A percentile compares a stretch with the other conserved stretches of the same genome.
Evolutionary conservation across 257 asterid genomes (phyloP).

Genomic region (Prunella vulgaris): DNA sequence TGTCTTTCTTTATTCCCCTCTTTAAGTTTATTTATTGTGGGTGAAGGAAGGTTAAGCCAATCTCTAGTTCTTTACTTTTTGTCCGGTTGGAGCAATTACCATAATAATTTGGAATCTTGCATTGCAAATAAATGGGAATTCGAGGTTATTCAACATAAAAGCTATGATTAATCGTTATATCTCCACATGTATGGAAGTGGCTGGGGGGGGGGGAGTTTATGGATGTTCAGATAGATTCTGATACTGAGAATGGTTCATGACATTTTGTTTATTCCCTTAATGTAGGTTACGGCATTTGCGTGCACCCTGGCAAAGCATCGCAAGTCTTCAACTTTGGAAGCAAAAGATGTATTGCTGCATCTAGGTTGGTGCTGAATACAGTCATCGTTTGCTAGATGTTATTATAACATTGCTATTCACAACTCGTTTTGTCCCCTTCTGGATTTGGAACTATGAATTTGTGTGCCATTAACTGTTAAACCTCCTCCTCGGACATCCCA

Average conservation of each 20-base stretch:
- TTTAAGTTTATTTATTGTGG: background rate
- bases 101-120: background rate
- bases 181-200: background rate
- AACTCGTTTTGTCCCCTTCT: background rate
- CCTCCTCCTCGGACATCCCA: background rate
- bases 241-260: background rate
- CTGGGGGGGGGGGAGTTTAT: background rate
- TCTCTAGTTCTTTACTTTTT: background rate
- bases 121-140: conserved; percentile 1
- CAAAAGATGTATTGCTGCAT: conserved; percentile 89
- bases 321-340: conserved; percentile 82
- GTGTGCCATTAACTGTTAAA: background rate
- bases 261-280: conserved; percentile 8
- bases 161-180: background rate
- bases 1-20: background rate
- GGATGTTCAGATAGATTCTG: background rate
- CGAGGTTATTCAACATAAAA: background rate
- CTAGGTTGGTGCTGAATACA: conserved; percentile 64
- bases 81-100: background rate
- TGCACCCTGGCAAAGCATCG: conserved; percentile 97
- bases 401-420: background rate
- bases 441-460: background rate
- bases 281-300: conserved; percentile 73
- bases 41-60: background rate
- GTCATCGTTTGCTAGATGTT: conserved; percentile 5